Conservation (phyloP, 257 asterid species). For the Rhazya stricta region DNA sequence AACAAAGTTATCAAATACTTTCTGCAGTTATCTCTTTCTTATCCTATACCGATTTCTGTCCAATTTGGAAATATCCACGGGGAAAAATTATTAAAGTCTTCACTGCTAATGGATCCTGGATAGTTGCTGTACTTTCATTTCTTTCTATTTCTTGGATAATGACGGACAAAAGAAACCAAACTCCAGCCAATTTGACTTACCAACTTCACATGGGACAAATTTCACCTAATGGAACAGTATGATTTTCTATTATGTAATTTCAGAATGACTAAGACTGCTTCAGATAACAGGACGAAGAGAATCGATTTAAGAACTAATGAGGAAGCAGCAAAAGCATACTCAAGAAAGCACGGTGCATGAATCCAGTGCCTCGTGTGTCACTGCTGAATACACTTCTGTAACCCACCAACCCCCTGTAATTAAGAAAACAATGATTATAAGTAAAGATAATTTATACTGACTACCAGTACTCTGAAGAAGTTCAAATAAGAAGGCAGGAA, state of each 20-base stretch:
- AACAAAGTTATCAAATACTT: background rate
- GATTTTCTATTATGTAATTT: background rate
- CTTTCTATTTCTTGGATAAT: background rate
- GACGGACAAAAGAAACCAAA: background rate
- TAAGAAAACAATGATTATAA: constrained; percentile 10
- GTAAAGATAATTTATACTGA: background rate
- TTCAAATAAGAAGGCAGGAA: background rate
- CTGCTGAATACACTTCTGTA: constrained; percentile 97
- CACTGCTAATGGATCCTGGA: background rate
- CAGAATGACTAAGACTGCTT: background rate
- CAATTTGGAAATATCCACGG: background rate
- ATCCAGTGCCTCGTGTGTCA: constrained; percentile 94
- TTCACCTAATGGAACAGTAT: constrained; percentile 1
- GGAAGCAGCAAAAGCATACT: constrained; percentile 41
- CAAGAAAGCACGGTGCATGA: constrained; percentile 98
- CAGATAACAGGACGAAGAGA: constrained; percentile 7
- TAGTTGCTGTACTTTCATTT: too few species aligned
- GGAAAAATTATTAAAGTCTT: background rate
- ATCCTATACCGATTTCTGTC: background rate
- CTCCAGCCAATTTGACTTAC: background rate
- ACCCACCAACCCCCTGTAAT: constrained; percentile 89
- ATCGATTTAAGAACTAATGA: constrained; percentile 9
- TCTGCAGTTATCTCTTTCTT: background rate
- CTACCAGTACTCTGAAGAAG: background rate
- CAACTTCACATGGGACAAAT: background rate